These are phyloP conservation scores for Pestalotiopsis sp. DNA, from an alignment of 2,329 filamentous ascomycete species.

Conservation along the genomic window DNA sequence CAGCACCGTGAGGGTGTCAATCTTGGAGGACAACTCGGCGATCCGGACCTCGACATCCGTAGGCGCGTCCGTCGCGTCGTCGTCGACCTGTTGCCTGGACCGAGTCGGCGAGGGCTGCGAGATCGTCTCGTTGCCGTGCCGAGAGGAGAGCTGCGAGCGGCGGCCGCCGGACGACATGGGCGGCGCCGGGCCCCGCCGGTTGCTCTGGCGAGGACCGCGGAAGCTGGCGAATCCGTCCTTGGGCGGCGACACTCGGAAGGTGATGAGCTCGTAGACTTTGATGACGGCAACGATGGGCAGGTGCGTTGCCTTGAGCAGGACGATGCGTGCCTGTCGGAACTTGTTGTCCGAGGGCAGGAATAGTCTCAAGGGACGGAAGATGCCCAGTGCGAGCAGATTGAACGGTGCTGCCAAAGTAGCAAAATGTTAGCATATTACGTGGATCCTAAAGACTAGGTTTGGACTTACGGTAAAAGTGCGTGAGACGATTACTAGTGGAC, in stretches of 20 bases:
- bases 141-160: slow-evolving; percentile 26
- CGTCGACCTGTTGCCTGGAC: slow-evolving; percentile 27
- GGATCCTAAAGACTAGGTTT: too few species aligned
- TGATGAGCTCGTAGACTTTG: slow-evolving; percentile 64
- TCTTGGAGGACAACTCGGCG: slow-evolving; percentile 57
- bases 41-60: slow-evolving; percentile 53
- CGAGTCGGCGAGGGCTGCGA: slow-evolving; percentile 24
- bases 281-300: slow-evolving; percentile 72
- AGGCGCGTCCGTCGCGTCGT: slow-evolving; percentile 39
- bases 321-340: slow-evolving; percentile 64
- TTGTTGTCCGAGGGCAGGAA: slow-evolving; percentile 64
- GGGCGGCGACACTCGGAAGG: slow-evolving; percentile 35
- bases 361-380: slow-evolving; percentile 73
- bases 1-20: slow-evolving; percentile 58
- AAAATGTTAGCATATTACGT: neutral
- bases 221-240: slow-evolving; percentile 49
- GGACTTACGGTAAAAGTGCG: slow-evolving; percentile 62
- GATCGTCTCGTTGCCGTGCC: slow-evolving; percentile 23
- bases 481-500: slow-evolving; percentile 69
- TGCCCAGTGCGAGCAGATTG: slow-evolving; percentile 73
- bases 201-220: slow-evolving; percentile 43
- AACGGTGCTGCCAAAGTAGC: slow-evolving; percentile 49
- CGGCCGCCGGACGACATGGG: slow-evolving; percentile 22
- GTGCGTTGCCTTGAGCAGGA: slow-evolving; percentile 65
- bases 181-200: slow-evolving; percentile 25